Percentiles rank a stretch among this genome's conserved stretches.
These are phyloP conservation scores for Sporothrix euskadiensis DNA, from an alignment of 2,329 filamentous ascomycete genomes.

Conservation along the genomic window DNA sequence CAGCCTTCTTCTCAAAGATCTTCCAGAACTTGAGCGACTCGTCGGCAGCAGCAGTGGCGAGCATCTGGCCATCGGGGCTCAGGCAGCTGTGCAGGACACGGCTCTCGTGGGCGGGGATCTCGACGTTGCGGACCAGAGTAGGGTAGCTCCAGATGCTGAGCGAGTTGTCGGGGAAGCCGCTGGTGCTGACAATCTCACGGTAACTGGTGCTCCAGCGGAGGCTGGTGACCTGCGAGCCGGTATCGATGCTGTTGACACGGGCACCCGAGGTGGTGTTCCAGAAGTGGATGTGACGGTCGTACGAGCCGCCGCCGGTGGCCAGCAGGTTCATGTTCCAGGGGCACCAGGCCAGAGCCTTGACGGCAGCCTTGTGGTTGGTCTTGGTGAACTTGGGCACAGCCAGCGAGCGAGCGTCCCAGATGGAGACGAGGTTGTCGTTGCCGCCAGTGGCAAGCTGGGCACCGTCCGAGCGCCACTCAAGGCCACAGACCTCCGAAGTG, in stretches of 20 bases:
- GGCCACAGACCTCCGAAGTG: conserved; percentile 95
- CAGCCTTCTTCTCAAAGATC: conserved; percentile 98
- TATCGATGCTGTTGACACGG: conserved; percentile 98
- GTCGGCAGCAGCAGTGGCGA: conserved; percentile 92
- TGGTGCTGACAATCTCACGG: conserved; percentile 96
- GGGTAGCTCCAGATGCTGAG: conserved; percentile 99
- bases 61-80: conserved; percentile 96
- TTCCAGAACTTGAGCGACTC: conserved; percentile 99
- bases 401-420: conserved; percentile 96
- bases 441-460: conserved; percentile 95
- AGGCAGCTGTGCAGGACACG: conserved; percentile 94
- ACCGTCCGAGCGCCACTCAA: conserved; percentile 96
- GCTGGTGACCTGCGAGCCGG: conserved; percentile 94
- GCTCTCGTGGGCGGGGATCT: conserved; percentile 97
- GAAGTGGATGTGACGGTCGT: conserved; percentile 98
- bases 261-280: conserved; percentile 99
- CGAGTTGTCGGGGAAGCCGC: conserved; percentile 98
- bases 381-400: conserved; percentile 97
- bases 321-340: conserved; percentile 98
- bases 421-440: conserved; percentile 98
- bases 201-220: conserved; percentile 96
- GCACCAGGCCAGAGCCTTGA: conserved; percentile 98
- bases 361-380: conserved; percentile 98
- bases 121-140: conserved; percentile 91
- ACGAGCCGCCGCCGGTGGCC: conserved; percentile 91